phyloP scores from a whole-genome alignment of 352 stramenopile genomes.

The Globisporangium parvum region DNA sequence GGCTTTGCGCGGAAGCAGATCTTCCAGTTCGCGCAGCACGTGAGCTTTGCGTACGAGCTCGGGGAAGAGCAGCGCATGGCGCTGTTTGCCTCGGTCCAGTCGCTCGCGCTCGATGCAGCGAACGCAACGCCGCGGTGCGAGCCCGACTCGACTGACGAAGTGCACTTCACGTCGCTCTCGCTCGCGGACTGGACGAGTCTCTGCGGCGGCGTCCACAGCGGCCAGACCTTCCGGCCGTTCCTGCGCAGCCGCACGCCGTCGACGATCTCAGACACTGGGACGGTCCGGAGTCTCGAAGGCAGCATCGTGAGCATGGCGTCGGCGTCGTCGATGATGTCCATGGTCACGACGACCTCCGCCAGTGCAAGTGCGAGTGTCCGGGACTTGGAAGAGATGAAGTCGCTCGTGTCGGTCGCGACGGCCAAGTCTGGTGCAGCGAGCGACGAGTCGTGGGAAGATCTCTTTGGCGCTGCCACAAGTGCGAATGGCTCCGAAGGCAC shows the following conservation, averaged over 20 bases:
- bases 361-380: conserved; percentile 17
- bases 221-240: conserved; percentile 27
- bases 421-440: conserved; percentile 15
- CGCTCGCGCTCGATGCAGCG: conserved; percentile 19
- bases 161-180: conserved; percentile 60
- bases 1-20: conserved; percentile 60
- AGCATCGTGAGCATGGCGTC: conserved; percentile 20
- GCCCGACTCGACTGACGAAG: conserved; percentile 20
- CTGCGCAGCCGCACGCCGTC: conserved; percentile 20
- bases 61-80: conserved; percentile 72
- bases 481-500: conserved; percentile 11
- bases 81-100: conserved; percentile 52
- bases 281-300: conserved; percentile 19
- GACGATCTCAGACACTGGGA: conserved; percentile 11
- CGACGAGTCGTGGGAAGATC: conserved; percentile 64
- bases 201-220: conserved; percentile 12
- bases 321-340: conserved; percentile 16
- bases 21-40: conserved; percentile 64
- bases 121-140: conserved; percentile 10
- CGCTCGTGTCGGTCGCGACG: conserved; percentile 44
- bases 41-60: conserved; percentile 77
- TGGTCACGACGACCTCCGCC: conserved; percentile 12
- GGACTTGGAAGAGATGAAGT: conserved; percentile 65
- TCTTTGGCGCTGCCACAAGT: conserved; percentile 45
- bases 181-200: conserved; percentile 60